Evolutionary conservation across 1,284 basidiomycete species (phyloP).

Genomic region (Tranzscheliella williamsii): DNA sequence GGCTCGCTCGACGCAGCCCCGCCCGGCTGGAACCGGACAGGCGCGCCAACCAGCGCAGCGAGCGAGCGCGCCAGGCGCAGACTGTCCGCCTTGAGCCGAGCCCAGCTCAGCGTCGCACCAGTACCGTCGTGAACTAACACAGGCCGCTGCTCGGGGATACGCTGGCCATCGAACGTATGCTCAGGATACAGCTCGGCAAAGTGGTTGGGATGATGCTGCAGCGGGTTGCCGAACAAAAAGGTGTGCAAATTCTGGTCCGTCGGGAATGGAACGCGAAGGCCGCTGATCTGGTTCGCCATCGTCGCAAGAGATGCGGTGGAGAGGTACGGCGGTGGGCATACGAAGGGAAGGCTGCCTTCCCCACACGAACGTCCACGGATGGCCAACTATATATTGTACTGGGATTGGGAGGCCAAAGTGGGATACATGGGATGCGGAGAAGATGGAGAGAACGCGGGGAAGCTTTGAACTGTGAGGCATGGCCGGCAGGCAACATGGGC

Average conservation of each 20-base stretch:
- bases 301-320: no score
- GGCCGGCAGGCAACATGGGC: no score
- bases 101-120: conserved; percentile 34
- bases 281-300: conserved; percentile 7
- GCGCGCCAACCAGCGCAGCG: conserved; percentile 18
- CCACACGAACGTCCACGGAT: no score
- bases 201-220: conserved; percentile 35
- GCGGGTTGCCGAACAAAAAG: conserved; percentile 41
- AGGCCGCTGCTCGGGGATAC: conserved; percentile 34
- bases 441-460: no score
- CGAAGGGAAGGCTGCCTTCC: no score
- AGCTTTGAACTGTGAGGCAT: no score
- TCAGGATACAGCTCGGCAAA: conserved; percentile 14
- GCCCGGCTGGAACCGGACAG: conserved; percentile 12
- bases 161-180: conserved; percentile 32
- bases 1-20: conserved; percentile 11
- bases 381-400: no score
- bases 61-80: conserved; percentile 39
- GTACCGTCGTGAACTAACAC: conserved; percentile 36
- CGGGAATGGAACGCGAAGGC: conserved; percentile 21
- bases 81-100: conserved; percentile 35
- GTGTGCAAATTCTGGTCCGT: conserved; percentile 27
- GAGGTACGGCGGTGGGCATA: no score
- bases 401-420: no score
- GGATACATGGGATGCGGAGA: no score